These are phyloP conservation scores for Microcos paniculata DNA, from an alignment of 345 rosid genomes.

Conservation along the genomic window DNA sequence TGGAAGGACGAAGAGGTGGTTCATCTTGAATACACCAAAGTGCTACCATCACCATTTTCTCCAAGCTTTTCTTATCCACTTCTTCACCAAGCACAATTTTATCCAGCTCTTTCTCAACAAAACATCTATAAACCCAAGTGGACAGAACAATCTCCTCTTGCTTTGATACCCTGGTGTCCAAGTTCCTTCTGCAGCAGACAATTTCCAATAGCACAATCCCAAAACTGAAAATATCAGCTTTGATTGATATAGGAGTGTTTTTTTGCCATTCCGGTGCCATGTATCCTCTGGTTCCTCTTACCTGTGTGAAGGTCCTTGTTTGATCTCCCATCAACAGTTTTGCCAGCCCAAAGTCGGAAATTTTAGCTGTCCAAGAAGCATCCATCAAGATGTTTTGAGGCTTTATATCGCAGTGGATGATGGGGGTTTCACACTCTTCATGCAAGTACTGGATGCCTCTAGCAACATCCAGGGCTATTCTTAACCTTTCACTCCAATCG, in stretches of 20 bases:
- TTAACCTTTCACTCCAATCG: conserved; percentile 34
- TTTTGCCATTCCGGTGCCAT: conserved; percentile 49
- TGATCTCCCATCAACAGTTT: conserved; percentile 42
- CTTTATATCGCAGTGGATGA: conserved; percentile 50
- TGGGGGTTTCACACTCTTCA: conserved; percentile 45
- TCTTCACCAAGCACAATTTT: conserved; percentile 18
- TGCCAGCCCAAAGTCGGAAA: conserved; percentile 34
- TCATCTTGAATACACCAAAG: conserved; percentile 32
- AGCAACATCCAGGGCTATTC: conserved; percentile 42
- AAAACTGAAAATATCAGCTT: conserved; percentile 27
- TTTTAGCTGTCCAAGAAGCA: conserved; percentile 34
- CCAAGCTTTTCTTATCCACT: conserved; percentile 19
- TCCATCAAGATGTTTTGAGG: conserved; percentile 51
- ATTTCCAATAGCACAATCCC: conserved; percentile 26
- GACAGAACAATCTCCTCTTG: conserved; percentile 14
- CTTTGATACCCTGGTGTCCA: not conserved
- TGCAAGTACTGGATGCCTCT: conserved; percentile 45
- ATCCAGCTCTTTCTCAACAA: not conserved
- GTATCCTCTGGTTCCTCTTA: conserved; percentile 49
- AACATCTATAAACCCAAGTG: conserved; percentile 25
- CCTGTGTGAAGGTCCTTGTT: conserved; percentile 35
- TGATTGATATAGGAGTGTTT: conserved; percentile 16
- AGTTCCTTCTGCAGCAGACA: conserved; percentile 17
- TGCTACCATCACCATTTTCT: conserved; percentile 27
- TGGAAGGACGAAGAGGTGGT: conserved; percentile 20